Conservation (phyloP, 441 rosid species). For the Eruca vesicaria region DNA sequence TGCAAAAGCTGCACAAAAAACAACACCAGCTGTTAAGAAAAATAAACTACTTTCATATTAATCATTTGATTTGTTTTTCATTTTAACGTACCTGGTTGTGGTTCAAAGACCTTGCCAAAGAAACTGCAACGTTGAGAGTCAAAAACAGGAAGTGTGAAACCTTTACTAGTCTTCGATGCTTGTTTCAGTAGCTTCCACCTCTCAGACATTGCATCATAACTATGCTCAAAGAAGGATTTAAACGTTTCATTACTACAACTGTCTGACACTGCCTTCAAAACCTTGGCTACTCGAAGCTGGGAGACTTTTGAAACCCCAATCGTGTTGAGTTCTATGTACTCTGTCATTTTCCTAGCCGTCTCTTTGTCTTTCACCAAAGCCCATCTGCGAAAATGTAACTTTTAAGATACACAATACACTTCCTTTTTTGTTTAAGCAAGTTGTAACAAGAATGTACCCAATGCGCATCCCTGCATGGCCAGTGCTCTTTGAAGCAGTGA, state of each 20-base stretch:
- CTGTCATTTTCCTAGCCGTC: constrained; percentile 72
- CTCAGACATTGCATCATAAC: constrained; percentile 46
- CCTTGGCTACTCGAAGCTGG: constrained; percentile 79
- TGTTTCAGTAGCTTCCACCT: constrained; percentile 70
- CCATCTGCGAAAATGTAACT: constrained; percentile 56
- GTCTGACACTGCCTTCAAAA: constrained; percentile 56
- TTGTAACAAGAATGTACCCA: constrained; percentile 47
- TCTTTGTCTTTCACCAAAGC: constrained; percentile 77
- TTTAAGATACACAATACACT: background rate
- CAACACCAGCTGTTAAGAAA: background rate
- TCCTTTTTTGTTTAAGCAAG: background rate
- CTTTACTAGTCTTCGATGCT: constrained; percentile 54
- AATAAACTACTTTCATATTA: no score
- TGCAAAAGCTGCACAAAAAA: constrained; percentile 63
- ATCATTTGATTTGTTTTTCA: no score
- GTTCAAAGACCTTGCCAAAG: constrained; percentile 41
- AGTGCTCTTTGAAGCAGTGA: constrained; percentile 79
- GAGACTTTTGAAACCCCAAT: constrained; percentile 94
- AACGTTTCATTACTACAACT: constrained; percentile 33
- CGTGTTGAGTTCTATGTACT: constrained; percentile 78
- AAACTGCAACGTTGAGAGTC: constrained; percentile 56
- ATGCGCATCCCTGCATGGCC: constrained; percentile 97
- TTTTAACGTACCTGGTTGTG: constrained; percentile 89
- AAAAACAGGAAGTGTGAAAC: constrained; percentile 65
- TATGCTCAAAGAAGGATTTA: constrained; percentile 56